Evolutionary conservation across 2,329 filamentous ascomycete genomes (phyloP), one percentile per base, ranked within the genome.

Genomic region (Penicillium sp.): DNA sequence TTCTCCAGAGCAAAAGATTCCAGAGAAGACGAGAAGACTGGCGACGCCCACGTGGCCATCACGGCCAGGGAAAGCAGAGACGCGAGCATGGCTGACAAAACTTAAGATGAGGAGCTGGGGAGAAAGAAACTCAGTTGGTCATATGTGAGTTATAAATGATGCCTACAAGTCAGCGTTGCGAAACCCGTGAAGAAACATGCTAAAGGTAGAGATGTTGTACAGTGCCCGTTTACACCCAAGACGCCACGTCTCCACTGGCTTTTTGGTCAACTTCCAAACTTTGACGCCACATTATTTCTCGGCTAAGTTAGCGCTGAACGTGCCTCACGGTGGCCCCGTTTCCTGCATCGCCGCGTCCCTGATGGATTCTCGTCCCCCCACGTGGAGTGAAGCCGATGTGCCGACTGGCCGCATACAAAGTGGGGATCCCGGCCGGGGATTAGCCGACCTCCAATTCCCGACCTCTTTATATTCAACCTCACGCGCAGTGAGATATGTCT

Each of bases 1-100:
- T 80, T 79, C 37, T 76, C 64, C 8, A 81, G 66, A 3, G 78
- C 78, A 31, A 75, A 64, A 14, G 72, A 59, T n/a, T 66, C 67
- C 13, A 79, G 35, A 5, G 54, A 37, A 14, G 59, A 56, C 16
- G 59, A 51, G 11, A 13, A 27, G n/a, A 49, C 55, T 9, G 22
- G 16, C 13, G 43, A 44, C 1, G 55, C 26, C 47, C 49, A 54
- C 5, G 49, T 11, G 2, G 49, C 35, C 16, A 46, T 29, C 46
- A 51, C 14, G 5, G 37, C 19, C 8, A 39, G 35, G 31, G 31
- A 33, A 16, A 33, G 14, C 31, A 33, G 31, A 6, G 31, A 16
- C 4, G 31, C 14, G 31, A 33, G 13, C 35, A 39, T 39, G n/a
- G 16, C 3, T 19, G 8, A 19, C 4, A 39, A 39, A 2, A 10